Evolutionary conservation across 192 early-diverging fungal genomes (phyloP).

Genomic region (Mortierella alpina): DNA sequence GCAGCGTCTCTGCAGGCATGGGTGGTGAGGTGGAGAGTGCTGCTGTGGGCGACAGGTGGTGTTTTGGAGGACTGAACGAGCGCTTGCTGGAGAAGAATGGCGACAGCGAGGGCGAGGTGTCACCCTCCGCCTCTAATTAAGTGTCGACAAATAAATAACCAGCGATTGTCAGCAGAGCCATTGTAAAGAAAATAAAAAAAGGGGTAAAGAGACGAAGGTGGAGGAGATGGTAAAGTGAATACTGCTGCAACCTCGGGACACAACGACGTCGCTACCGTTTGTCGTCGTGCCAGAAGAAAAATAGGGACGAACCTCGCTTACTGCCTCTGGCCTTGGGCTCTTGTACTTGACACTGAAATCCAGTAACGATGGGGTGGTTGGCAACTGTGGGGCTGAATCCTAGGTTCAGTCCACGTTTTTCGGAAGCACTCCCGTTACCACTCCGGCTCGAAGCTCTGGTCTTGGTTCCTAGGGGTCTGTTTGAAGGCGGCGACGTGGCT

Average conservation of each 20-base stretch:
- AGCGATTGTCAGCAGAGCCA: too few relatives aligned
- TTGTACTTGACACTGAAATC: slow-evolving; percentile 25
- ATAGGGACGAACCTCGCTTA: slow-evolving; percentile 23
- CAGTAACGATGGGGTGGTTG: slow-evolving; percentile 31
- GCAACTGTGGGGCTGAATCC: neutral
- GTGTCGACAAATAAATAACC: neutral
- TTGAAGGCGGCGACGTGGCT: neutral
- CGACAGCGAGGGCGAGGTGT: slow-evolving; percentile 39
- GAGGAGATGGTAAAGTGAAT: slow-evolving; percentile 10
- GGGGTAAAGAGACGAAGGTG: slow-evolving; percentile 20
- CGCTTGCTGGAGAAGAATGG: slow-evolving; percentile 37
- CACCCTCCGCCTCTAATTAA: slow-evolving; percentile 16
- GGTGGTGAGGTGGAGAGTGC: slow-evolving; percentile 27
- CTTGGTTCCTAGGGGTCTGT: slow-evolving; percentile 14
- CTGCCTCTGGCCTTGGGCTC: slow-evolving; percentile 23
- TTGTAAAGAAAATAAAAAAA: neutral
- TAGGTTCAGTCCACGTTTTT: neutral
- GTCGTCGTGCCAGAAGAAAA: neutral
- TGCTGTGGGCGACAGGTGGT: slow-evolving; percentile 7
- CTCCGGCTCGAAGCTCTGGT: slow-evolving; percentile 10
- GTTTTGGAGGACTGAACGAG: slow-evolving; percentile 34
- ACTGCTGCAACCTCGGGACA: slow-evolving; percentile 14
- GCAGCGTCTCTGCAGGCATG: slow-evolving; percentile 14
- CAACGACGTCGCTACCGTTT: neutral
- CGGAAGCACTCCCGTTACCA: neutral